Evolutionary conservation across 1,284 basidiomycete species (phyloP), one percentile per base, ranked within the genome.

Genomic region (Melampsora americana): DNA sequence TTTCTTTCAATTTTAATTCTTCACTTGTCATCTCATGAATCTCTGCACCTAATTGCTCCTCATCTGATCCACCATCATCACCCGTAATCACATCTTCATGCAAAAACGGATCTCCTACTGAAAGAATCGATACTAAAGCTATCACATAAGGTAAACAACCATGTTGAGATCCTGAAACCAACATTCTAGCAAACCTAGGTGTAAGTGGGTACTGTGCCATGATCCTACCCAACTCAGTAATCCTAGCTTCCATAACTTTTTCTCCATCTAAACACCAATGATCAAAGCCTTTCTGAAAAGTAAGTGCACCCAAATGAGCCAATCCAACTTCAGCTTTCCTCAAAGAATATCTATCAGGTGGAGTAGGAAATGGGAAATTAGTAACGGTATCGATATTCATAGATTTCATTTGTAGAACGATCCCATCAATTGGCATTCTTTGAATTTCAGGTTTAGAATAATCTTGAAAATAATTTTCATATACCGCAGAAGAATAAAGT

Each of bases 361-460:
- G 90, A 0, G 96, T 98, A 0, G 96, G 96, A 85, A 99, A 99
- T 12, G 96, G 96, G 83, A 99, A 99, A 84, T 98, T 97, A 80
- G 92, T 87, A 28, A 99, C 93, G 0, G 92, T 87, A 81, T 98
- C 95, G 78, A 99, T 95, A 82, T 97, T 93, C 95, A 99, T 98
- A 82, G 90, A 90, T 86, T 99, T 99, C 96, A 99, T 99, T 84
- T 97, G 93, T 46, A 99, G 86, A 14, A 99, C 93, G 30, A 99
- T 89, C 0, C 95, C 95, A 80, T 99, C 96, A 80, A 99, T 95
- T 0, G 96, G 95, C 85, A 93, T 95, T 35, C 95, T 90, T 61
- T 95, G 86, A 78, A 99, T 96, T 83, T 99, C 96, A 1, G 96
- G 95, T 77, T 89, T 85, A 0, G 92, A 88, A 83, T 96, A 96